Evolutionary conservation across 352 stramenopile species (phyloP).

Genomic region (Phytophthora cryptogea): DNA sequence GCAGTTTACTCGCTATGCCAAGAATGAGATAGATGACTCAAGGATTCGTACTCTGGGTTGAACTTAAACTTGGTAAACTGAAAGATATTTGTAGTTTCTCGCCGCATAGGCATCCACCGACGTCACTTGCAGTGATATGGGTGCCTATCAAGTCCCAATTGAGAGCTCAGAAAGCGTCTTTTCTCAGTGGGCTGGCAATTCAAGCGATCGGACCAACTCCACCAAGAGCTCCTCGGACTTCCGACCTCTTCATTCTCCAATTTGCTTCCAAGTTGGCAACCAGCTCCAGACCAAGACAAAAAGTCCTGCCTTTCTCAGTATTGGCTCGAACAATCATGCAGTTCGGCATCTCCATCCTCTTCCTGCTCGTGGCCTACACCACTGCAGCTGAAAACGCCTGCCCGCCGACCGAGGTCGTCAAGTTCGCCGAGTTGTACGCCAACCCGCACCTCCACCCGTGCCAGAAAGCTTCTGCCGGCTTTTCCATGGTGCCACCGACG

Average conservation of each 20-base stretch:
- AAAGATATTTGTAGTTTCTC: too few species aligned
- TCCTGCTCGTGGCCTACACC: conserved; percentile 19
- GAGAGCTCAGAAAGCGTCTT: conserved; percentile 1
- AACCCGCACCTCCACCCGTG: conserved; percentile 35
- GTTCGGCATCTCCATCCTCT: conserved; percentile 12
- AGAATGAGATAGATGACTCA: not conserved
- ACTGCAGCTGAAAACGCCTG: conserved; percentile 31
- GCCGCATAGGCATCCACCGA: too few species aligned
- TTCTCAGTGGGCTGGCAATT: conserved; percentile 9
- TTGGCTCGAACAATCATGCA: conserved; percentile 18
- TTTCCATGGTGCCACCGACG: conserved; percentile 22
- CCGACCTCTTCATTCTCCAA: conserved; percentile 31
- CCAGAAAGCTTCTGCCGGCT: conserved; percentile 28
- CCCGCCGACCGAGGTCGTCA: conserved; percentile 24
- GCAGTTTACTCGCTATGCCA: too few species aligned
- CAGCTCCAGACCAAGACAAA: conserved; percentile 9
- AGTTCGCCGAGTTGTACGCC: conserved; percentile 32
- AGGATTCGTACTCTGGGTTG: not conserved
- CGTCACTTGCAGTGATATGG: not conserved
- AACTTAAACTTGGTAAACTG: too few species aligned
- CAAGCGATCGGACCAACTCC: not conserved
- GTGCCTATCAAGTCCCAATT: not conserved
- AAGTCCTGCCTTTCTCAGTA: not conserved
- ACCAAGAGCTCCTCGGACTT: too few species aligned
- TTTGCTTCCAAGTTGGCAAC: conserved; percentile 21